Base-by-base conservation (phyloP, 2,329 filamentous ascomycete species). In the Cladosporium sphaerospermum region DNA sequence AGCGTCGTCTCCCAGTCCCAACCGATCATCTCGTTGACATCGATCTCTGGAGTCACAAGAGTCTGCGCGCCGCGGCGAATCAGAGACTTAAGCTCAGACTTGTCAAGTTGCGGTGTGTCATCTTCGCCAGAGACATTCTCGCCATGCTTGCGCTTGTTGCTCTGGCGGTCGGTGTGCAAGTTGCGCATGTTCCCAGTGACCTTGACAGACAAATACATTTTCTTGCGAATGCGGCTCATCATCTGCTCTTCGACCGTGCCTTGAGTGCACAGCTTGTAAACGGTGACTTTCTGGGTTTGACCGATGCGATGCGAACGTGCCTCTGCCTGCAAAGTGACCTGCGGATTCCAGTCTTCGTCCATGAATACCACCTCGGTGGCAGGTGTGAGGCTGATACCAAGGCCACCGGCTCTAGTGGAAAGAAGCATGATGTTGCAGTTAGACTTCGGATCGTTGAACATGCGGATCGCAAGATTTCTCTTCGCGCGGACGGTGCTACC, bases 161-260 rank as follows among this genome's bases (percentile, higher is more conserved):
- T 46, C 3, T 64, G 63, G 0, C 51, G 59, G 1, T 63, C 54
- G 3, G 65, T 63, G 58, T 81, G 76, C 6, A 80, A 73, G 57
- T 76, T 78, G 40, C 75, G 71, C 77, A 82, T 81, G 1, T 75
- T 75, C 55, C 82, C 80, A 0, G 78, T 82, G 14, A 83, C 78
- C 59, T 82, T 83, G 0, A 78, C 73, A 0, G 79, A 82, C 0
- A 84, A 69, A 56, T 83, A 83, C 0, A 83, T 68, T 65, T 84
- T 84, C 70, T 84, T 84, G 6, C 74, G 71, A n/a, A 81, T 77
- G 1, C 78, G 69, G 0, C 77, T 73, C 63, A 78, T 72, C 76
- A 82, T 82, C 54, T 82, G 79, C 56, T 80, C 77, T 56, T 82
- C 79, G 0, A 82, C 76, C 0, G 79, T 82, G 1, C 79, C 79